Evolutionary conservation across 202 grass and related monocot species (phyloP), one percentile per base, ranked within the genome.

Genomic region (Miscanthus sacchariflorus): DNA sequence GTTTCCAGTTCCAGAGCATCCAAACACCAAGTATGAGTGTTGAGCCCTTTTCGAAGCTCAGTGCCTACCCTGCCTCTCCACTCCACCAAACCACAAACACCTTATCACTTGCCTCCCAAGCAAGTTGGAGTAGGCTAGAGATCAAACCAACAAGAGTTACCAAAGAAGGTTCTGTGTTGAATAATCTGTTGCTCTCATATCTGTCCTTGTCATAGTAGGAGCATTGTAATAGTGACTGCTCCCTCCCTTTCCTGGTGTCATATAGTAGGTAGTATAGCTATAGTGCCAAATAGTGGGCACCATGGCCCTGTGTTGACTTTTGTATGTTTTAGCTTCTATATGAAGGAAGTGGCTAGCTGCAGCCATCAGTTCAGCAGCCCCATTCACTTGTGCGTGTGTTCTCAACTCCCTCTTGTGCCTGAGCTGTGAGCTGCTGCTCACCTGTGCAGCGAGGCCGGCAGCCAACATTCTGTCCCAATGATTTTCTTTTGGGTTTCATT

Each of bases 401-500:
- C 54, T 58, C 18, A 58, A 58, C 54, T 58, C 54, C 18, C 54
- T 54, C 50, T 19, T 54, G 50, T 19, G 17, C 50, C 17, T 58
- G 7, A 58, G 54, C 54, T 58, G 54, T 21, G 54, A 58, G 18
- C 54, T 58, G 18, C 54, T 58, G 54, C 18, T 58, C 54, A 56
- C 17, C 52, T 19, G 52, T 56, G 52, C 52, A 21, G 54, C 12
- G 4, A 58, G 2, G 54, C 18, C 54, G 0, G 54, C 54, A 21
- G 54, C 17, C 50, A 54, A 54, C 50, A 58, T 58, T 58, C 56
- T 59, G 28, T 13, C 43, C 44, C n/a, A 27, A 15, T 2, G 24
- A 75, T 44, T 76, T 76, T 19, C 27, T 76, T 76, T 52, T 76
- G 44, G 7, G 14, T 52, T 52, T 33, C 73, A 50, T 50, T 15